Conservation (phyloP, 805 yeast genomes). For the Wickerhamiella qilinensis region DNA sequence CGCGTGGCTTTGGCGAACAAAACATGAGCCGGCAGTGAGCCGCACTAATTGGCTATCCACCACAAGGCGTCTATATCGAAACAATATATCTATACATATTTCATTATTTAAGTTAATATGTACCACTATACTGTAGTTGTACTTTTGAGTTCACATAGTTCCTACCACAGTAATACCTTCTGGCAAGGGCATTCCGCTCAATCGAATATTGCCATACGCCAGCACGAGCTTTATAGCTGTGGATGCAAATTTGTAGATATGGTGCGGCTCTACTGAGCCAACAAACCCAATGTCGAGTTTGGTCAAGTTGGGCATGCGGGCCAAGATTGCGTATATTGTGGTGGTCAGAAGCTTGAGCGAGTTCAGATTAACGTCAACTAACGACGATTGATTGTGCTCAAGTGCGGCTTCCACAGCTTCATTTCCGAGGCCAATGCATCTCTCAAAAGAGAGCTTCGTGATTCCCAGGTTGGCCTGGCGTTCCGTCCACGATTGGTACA, state of each 20-base stretch:
- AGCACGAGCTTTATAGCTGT: constrained; percentile 50
- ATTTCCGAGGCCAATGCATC: constrained; percentile 55
- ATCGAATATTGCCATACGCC: constrained; percentile 44
- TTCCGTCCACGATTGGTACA: constrained; percentile 39
- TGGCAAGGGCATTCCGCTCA: constrained; percentile 19
- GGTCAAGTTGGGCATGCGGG: constrained; percentile 41
- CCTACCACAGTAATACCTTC: constrained; percentile 15
- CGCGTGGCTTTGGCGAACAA: no score
- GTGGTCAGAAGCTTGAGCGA: constrained; percentile 46
- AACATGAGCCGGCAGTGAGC: no score
- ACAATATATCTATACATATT: no score
- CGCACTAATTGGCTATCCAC: no score
- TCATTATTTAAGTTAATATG: no score
- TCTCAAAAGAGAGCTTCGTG: constrained; percentile 39
- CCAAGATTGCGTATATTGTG: constrained; percentile 17
- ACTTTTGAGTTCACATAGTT: constrained; percentile 17
- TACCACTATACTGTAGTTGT: no score
- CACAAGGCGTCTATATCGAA: no score
- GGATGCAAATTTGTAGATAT: constrained; percentile 40
- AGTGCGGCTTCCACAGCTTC: constrained; percentile 42
- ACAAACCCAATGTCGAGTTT: constrained; percentile 69
- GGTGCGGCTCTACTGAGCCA: constrained; percentile 53
- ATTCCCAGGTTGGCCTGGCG: constrained; percentile 31
- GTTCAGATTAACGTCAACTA: constrained; percentile 58
- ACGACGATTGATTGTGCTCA: constrained; percentile 43